These are phyloP conservation scores for Candida golubevii DNA, from an alignment of 805 yeast species.

Conservation along the genomic window DNA sequence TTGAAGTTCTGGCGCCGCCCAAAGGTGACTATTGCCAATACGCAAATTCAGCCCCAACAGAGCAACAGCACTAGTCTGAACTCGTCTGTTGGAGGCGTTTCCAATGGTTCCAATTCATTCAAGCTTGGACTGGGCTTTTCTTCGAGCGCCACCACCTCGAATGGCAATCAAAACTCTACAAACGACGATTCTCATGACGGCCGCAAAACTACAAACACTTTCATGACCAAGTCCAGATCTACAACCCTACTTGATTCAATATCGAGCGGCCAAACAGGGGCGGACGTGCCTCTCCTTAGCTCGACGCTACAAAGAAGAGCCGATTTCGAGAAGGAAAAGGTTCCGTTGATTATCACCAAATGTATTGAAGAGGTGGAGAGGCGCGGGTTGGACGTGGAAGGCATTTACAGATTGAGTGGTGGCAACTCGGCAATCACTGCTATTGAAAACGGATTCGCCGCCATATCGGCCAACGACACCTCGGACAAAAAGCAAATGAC, in stretches of 20 bases:
- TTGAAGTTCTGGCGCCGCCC: slow-evolving; percentile 44
- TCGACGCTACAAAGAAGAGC: slow-evolving; percentile 63
- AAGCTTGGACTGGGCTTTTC: slow-evolving; percentile 12
- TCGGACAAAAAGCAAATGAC: slow-evolving; percentile 32
- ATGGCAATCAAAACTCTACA: background rate
- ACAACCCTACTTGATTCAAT: slow-evolving; percentile 41
- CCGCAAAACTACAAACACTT: slow-evolving; percentile 12
- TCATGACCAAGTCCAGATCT: slow-evolving; percentile 42
- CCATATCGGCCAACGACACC: slow-evolving; percentile 22
- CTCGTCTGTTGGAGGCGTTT: background rate
- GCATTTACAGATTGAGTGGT: slow-evolving; percentile 88
- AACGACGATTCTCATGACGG: slow-evolving; percentile 7
- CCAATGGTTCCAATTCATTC: slow-evolving; percentile 3
- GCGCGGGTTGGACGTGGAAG: slow-evolving; percentile 75
- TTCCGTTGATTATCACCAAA: slow-evolving; percentile 69
- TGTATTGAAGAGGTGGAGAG: slow-evolving; percentile 76
- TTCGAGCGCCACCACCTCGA: slow-evolving; percentile 9
- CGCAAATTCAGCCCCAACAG: slow-evolving; percentile 5
- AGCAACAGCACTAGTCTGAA: background rate
- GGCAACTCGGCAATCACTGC: slow-evolving; percentile 61
- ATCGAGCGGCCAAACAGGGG: background rate
- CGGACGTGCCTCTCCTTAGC: slow-evolving; percentile 34
- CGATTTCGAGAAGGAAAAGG: slow-evolving; percentile 50
- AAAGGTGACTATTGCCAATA: slow-evolving; percentile 24
- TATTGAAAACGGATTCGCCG: slow-evolving; percentile 39